A percentile compares a stretch with the other conserved stretches of the same genome.
Conservation (phyloP, 2,329 filamentous ascomycete genomes). For the Fusarium goolgardi region DNA sequence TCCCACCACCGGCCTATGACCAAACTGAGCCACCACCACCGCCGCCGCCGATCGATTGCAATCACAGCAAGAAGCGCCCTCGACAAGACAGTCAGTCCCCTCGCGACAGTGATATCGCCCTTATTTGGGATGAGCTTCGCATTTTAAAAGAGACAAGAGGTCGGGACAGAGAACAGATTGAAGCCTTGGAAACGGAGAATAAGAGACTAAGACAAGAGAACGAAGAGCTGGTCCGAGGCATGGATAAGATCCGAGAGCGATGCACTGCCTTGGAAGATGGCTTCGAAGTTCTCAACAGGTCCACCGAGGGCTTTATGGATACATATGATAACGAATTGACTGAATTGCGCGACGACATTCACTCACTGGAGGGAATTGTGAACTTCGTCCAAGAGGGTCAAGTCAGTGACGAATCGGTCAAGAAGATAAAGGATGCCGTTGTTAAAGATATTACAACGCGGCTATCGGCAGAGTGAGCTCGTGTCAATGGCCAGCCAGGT, state of each 20-base stretch:
- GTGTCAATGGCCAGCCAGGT: neutral
- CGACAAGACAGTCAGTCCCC: conserved; percentile 4
- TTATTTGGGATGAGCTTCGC: neutral
- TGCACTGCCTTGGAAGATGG: neutral
- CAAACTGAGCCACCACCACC: conserved; percentile 6
- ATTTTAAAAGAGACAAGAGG: neutral
- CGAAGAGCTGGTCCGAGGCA: neutral
- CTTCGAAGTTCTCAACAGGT: neutral
- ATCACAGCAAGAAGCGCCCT: conserved; percentile 14
- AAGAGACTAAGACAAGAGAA: neutral
- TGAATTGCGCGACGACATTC: conserved; percentile 14
- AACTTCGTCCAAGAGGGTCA: conserved; percentile 7
- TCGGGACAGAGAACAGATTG: neutral
- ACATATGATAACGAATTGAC: conserved; percentile 12
- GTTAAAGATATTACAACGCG: conserved; percentile 6
- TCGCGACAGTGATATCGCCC: neutral
- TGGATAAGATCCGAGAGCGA: neutral
- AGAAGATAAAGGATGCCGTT: conserved; percentile 17
- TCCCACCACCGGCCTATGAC: conserved; percentile 9
- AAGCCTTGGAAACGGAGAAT: neutral
- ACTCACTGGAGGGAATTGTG: neutral
- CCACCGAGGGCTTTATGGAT: neutral
- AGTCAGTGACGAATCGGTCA: conserved; percentile 10
- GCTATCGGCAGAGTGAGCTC: neutral
- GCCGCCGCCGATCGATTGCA: conserved; percentile 9